Conservation (phyloP, 2,329 filamentous ascomycete species). For the Fusarium sp. region DNA sequence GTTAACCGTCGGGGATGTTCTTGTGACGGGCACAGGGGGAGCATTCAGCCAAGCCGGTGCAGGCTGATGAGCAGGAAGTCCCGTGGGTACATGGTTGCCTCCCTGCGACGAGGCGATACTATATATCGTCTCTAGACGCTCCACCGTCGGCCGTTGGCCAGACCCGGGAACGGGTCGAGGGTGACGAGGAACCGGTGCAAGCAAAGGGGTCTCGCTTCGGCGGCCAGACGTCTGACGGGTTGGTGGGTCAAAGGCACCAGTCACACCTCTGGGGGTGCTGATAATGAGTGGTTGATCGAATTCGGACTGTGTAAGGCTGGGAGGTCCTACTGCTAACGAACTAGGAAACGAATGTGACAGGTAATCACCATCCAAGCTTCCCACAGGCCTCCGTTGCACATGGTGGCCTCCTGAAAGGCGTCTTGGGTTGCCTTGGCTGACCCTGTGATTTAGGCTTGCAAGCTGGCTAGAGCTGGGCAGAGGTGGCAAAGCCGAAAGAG, state of each 20-base stretch:
- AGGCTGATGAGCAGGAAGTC: conserved; percentile 30
- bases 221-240: conserved; percentile 48
- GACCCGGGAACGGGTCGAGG: conserved; percentile 54
- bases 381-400: conserved; percentile 55
- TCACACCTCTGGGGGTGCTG: conserved; percentile 68
- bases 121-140: conserved; percentile 68
- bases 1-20: conserved; percentile 57
- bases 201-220: conserved; percentile 58
- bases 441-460: conserved; percentile 52
- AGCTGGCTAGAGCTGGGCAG: conserved; percentile 55
- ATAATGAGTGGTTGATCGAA: conserved; percentile 69
- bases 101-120: conserved; percentile 47
- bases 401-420: conserved; percentile 58
- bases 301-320: conserved; percentile 27
- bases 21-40: conserved; percentile 48
- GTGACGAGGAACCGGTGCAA: conserved; percentile 66
- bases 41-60: conserved; percentile 52
- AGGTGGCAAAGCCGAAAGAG: conserved; percentile 52
- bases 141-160: conserved; percentile 58
- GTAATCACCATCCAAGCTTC: conserved; percentile 46
- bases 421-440: conserved; percentile 53
- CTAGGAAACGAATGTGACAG: conserved; percentile 30
- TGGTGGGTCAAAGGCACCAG: conserved; percentile 64
- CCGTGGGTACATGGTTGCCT: conserved; percentile 18
- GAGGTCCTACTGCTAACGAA: conserved; percentile 32